phyloP scores from a whole-genome alignment of 805 yeast genomes.

The Metschnikowia picachoensis region DNA sequence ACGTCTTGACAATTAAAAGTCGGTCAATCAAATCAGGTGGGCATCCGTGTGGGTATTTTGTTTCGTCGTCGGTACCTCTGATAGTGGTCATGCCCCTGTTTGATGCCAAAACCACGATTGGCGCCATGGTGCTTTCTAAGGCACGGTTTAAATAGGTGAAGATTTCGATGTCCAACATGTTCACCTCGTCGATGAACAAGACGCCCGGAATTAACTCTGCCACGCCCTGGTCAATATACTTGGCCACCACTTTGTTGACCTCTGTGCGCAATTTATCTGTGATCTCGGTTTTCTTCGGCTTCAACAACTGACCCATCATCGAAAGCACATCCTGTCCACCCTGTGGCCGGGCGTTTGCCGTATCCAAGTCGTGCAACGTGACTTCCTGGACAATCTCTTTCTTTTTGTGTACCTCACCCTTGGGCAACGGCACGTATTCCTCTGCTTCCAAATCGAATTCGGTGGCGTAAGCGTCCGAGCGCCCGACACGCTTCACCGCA shows the following conservation, averaged over 20 bases:
- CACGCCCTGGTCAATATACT: constrained; percentile 95
- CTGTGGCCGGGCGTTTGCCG: constrained; percentile 92
- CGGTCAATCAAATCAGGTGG: constrained; percentile 95
- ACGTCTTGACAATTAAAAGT: constrained; percentile 83
- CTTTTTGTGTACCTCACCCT: constrained; percentile 97
- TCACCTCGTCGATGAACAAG: constrained; percentile 94
- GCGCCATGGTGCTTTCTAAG: constrained; percentile 86
- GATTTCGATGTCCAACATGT: constrained; percentile 96
- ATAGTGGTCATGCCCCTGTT: constrained; percentile 91
- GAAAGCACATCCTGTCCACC: constrained; percentile 97
- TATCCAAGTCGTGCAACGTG: constrained; percentile 92
- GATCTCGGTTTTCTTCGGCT: constrained; percentile 94
- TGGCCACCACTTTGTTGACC: constrained; percentile 92
- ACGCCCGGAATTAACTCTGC: constrained; percentile 99
- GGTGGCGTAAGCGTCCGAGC: constrained; percentile 98
- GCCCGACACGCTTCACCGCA: constrained; percentile 92
- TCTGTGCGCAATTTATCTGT: constrained; percentile 93
- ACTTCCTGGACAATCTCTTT: constrained; percentile 98
- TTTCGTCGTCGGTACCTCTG: constrained; percentile 81
- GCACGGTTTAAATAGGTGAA: constrained; percentile 94
- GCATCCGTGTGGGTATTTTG: constrained; percentile 89
- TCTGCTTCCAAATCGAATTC: constrained; percentile 98
- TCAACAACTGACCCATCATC: constrained; percentile 94
- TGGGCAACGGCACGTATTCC: constrained; percentile 97
- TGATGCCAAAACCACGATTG: constrained; percentile 92